phyloP scores from a whole-genome alignment of 2,329 filamentous ascomycete genomes.

The Talaromyces sp. region DNA sequence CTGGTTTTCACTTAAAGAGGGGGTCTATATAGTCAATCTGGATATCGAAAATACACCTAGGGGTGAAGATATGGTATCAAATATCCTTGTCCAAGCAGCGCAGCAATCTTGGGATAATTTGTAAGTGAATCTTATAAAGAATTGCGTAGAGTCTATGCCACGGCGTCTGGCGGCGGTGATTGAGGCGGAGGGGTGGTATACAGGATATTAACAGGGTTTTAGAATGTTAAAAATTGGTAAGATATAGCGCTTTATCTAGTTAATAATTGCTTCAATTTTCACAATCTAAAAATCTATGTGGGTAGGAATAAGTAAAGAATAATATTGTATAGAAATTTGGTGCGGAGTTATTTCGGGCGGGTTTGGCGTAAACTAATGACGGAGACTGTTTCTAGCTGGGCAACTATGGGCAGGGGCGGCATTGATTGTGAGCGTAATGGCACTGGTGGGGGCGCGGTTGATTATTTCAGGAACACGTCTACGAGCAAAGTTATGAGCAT shows the following conservation, averaged over 20 bases:
- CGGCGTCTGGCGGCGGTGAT: too few species aligned
- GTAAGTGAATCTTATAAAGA: neutral
- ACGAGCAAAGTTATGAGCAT: neutral
- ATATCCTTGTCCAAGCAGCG: fast-evolving
- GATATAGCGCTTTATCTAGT: too few species aligned
- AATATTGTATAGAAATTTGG: too few species aligned
- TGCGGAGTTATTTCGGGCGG: neutral
- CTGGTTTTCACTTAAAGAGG: neutral
- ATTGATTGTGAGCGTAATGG: neutral
- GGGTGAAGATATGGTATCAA: too few species aligned
- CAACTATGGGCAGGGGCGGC: neutral
- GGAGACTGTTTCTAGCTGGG: neutral
- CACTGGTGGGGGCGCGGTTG: neutral
- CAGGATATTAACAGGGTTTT: too few species aligned
- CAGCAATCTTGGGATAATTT: neutral
- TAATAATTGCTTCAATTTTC: too few species aligned
- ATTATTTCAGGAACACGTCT: neutral
- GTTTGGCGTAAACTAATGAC: neutral
- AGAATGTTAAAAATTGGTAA: too few species aligned
- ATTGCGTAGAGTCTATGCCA: neutral
- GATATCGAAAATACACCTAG: neutral
- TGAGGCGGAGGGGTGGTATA: neutral
- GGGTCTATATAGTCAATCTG: neutral
- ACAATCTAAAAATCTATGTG: too few species aligned
- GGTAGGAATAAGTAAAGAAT: too few species aligned